A percentile compares a stretch with the other conserved stretches of the same genome.
These are phyloP conservation scores for Candida ficus DNA, from an alignment of 805 yeast species.

Conservation along the genomic window DNA sequence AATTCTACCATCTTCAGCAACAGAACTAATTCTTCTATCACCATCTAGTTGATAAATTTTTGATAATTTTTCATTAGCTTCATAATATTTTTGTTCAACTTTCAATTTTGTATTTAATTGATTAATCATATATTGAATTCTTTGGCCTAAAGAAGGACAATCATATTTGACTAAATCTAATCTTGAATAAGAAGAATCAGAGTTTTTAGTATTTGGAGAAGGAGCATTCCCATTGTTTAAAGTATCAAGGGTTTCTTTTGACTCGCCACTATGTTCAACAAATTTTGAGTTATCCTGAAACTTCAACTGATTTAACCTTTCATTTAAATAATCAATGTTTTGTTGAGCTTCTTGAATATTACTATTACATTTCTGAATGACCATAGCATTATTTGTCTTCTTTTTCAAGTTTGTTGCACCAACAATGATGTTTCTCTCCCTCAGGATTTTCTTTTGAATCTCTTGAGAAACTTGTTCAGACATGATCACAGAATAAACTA, in stretches of 20 bases:
- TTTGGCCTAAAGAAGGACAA: constrained; percentile 90
- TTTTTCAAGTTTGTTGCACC: constrained; percentile 82
- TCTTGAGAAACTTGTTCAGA: constrained; percentile 49
- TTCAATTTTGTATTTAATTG: constrained; percentile 90
- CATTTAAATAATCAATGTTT: constrained; percentile 83
- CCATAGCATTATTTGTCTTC: constrained; percentile 72
- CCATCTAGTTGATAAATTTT: constrained; percentile 87
- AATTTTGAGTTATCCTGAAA: constrained; percentile 15
- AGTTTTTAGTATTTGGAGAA: background rate
- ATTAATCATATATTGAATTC: constrained; percentile 93
- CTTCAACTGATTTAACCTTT: constrained; percentile 59
- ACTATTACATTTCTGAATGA: constrained; percentile 85
- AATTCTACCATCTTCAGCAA: constrained; percentile 81
- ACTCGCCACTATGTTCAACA: background rate
- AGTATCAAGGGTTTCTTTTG: background rate
- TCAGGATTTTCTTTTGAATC: constrained; percentile 77
- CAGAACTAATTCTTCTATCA: constrained; percentile 76
- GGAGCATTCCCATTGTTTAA: background rate
- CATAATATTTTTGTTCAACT: constrained; percentile 89
- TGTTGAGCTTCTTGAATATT: constrained; percentile 88
- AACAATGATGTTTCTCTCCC: constrained; percentile 80
- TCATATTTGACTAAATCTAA: constrained; percentile 86
- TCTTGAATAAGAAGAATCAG: constrained; percentile 45
- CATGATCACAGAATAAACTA: too few relatives aligned
- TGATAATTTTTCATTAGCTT: constrained; percentile 85